Evolutionary conservation across 1,284 basidiomycete genomes (phyloP).

Genomic region (Prillingera fragicola): DNA sequence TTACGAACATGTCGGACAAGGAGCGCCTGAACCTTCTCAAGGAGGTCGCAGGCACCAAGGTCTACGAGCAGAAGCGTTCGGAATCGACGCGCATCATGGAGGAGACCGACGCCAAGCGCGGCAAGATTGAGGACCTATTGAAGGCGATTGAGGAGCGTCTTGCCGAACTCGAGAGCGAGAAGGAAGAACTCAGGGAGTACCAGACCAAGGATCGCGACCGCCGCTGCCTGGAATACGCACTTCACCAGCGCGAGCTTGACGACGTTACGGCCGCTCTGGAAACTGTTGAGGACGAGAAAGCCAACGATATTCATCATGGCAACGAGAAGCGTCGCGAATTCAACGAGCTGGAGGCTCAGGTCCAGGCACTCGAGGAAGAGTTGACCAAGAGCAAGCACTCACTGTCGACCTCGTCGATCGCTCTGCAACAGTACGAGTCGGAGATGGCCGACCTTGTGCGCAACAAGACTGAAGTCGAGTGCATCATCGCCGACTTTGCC

Average conservation of each 20-base stretch:
- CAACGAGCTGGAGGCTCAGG: constrained; percentile 73
- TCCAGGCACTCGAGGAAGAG: constrained; percentile 69
- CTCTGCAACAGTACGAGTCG: constrained; percentile 38
- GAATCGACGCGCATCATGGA: constrained; percentile 95
- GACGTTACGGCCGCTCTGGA: constrained; percentile 81
- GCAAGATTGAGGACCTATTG: constrained; percentile 85
- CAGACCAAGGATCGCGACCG: constrained; percentile 92
- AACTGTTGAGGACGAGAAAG: constrained; percentile 66
- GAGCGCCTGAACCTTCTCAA: constrained; percentile 90
- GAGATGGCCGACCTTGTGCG: constrained; percentile 62
- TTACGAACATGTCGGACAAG: constrained; percentile 95
- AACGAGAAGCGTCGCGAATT: constrained; percentile 76
- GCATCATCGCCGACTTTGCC: constrained; percentile 72
- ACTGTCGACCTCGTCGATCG: constrained; percentile 58
- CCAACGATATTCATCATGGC: constrained; percentile 72
- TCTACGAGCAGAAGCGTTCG: constrained; percentile 89
- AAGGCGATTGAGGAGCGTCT: constrained; percentile 87
- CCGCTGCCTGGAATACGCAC: constrained; percentile 88
- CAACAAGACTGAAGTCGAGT: constrained; percentile 71
- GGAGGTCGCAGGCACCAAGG: constrained; percentile 96
- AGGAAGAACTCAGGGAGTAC: constrained; percentile 94
- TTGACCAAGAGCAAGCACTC: constrained; percentile 67
- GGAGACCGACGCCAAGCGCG: constrained; percentile 86
- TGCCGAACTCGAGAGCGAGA: constrained; percentile 90
- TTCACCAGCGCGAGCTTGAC: constrained; percentile 84